Base-by-base conservation (phyloP, 2,329 filamentous ascomycete genomes). In the Lachnellula cervina region DNA sequence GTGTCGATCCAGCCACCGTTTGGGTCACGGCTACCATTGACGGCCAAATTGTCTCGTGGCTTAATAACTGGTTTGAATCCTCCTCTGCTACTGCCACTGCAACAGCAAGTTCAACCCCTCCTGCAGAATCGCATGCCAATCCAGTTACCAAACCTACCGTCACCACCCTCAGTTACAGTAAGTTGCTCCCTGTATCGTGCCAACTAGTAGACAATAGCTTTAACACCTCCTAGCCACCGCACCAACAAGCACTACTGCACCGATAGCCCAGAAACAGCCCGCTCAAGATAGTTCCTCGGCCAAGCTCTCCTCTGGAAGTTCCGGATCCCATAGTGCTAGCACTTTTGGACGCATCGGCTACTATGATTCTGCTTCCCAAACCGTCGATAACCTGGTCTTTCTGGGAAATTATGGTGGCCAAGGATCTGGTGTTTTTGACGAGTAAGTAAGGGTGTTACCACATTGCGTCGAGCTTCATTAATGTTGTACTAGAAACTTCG, bases 401-500 rank as follows among this genome's bases (percentile, higher is more conserved):
- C 69, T 85, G 37, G 83, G 82, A 62, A 79, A 84, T 64, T 67
- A 76, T 56, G 81, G 82, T 56, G 81, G 79, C 40, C 67, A 74
- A 37, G 76, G 77, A 42, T 84, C 80, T 32, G 82, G 81, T 51
- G 74, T 76, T 19, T 82, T 77, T 60, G 77, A 82, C 69, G 70
- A 72, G 73, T 76, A 71, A 60, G 68, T 65, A 9, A 23, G 14
- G 32, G 23, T 23, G 16, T 3, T 48, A 37, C n/a, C 21, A 5
- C 7, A 23, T 11, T 54, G 48, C 28, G 49, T 37, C 54, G 49
- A 47, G 17, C 55, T 19, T 46, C 52, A 62, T 19, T 51, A 52
- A 48, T 56, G 46, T 50, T 42, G 13, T 53, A 45, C 55, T 9
- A 74, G 71, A 59, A 71, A 69, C 13, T 82, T 80, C 66, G 82